Conservation (phyloP, 345 rosid species). For the Draba incana region DNA sequence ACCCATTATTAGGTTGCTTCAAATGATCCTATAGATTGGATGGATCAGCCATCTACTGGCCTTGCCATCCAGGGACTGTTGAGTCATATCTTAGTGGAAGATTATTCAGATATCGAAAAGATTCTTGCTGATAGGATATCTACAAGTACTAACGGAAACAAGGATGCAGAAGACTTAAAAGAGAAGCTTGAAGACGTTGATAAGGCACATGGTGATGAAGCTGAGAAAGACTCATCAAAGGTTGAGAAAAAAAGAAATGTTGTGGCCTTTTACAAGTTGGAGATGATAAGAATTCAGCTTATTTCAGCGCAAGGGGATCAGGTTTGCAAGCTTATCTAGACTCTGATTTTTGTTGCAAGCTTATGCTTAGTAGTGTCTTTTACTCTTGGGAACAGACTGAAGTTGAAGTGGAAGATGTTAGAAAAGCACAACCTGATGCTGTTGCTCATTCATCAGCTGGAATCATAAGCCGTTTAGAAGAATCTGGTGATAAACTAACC, state of each 20-base stretch:
- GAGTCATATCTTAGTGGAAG: constrained; percentile 75
- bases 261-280: constrained; percentile 81
- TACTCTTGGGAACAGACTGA: constrained; percentile 49
- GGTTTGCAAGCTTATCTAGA: constrained; percentile 47
- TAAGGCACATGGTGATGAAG: constrained; percentile 49
- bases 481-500: constrained; percentile 61
- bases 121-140: constrained; percentile 51
- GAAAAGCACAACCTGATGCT: constrained; percentile 78
- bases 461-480: constrained; percentile 70
- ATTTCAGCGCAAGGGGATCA: constrained; percentile 78
- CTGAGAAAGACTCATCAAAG: constrained; percentile 44
- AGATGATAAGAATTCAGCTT: constrained; percentile 74
- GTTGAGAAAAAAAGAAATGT: constrained; percentile 49
- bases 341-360: constrained; percentile 14
- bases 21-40: constrained; percentile 81
- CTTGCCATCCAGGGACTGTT: constrained; percentile 81
- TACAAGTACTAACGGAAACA: constrained; percentile 38
- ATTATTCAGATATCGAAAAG: constrained; percentile 68
- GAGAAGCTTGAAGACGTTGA: constrained; percentile 48
- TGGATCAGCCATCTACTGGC: constrained; percentile 91
- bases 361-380: constrained; percentile 38
- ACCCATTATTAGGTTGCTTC: constrained; percentile 61
- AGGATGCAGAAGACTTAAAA: constrained; percentile 42
- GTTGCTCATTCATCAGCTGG: constrained; percentile 69
- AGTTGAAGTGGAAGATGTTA: constrained; percentile 80